A percentile compares a stretch with the other conserved stretches of the same genome.
Evolutionary conservation across 1,284 basidiomycete species (phyloP).

Genomic region (Mycosarcoma mackinlayi): DNA sequence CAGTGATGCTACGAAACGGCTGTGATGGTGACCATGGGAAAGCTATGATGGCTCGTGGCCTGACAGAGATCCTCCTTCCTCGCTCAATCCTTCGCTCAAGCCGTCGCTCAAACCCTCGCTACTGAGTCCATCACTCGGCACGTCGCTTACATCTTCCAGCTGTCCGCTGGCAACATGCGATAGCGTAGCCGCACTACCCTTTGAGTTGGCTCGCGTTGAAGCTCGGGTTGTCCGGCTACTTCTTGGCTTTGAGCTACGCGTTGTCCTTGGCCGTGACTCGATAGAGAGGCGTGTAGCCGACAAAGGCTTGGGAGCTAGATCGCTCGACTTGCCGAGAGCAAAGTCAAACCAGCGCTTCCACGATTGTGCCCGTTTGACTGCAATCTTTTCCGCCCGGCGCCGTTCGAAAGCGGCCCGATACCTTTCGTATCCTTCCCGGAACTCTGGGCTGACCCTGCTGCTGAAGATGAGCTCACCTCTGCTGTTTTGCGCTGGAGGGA

Average conservation of each 20-base stretch:
- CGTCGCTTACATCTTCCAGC: slow-evolving; percentile 19
- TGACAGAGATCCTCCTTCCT: slow-evolving; percentile 25
- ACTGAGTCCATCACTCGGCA: slow-evolving; percentile 25
- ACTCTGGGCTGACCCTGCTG: slow-evolving; percentile 81
- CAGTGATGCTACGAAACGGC: neutral
- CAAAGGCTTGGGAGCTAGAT: neutral
- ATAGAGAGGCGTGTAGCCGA: slow-evolving; percentile 1
- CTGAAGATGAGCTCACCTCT: slow-evolving; percentile 97
- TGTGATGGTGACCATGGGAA: neutral
- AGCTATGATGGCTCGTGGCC: slow-evolving; percentile 27
- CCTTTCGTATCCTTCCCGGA: slow-evolving; percentile 91
- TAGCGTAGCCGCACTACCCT: neutral
- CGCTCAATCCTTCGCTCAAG: slow-evolving; percentile 25
- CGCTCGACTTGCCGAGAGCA: slow-evolving; percentile 11
- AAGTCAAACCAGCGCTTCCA: slow-evolving; percentile 49
- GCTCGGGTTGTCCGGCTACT: slow-evolving; percentile 6
- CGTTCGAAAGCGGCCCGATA: slow-evolving; percentile 92
- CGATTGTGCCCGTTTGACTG: slow-evolving; percentile 40
- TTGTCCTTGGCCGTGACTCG: slow-evolving; percentile 1
- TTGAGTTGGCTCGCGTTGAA: slow-evolving; percentile 1
- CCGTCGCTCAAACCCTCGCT: slow-evolving; percentile 27
- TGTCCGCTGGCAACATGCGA: slow-evolving; percentile 4
- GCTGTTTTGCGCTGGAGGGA: slow-evolving; percentile 88
- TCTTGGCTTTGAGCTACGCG: slow-evolving; percentile 14
- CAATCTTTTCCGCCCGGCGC: slow-evolving; percentile 75